Evolutionary conservation across 2,329 filamentous ascomycete genomes (phyloP), one percentile per base, ranked within the genome.

Genomic region (Ceratocystis huliohia): DNA sequence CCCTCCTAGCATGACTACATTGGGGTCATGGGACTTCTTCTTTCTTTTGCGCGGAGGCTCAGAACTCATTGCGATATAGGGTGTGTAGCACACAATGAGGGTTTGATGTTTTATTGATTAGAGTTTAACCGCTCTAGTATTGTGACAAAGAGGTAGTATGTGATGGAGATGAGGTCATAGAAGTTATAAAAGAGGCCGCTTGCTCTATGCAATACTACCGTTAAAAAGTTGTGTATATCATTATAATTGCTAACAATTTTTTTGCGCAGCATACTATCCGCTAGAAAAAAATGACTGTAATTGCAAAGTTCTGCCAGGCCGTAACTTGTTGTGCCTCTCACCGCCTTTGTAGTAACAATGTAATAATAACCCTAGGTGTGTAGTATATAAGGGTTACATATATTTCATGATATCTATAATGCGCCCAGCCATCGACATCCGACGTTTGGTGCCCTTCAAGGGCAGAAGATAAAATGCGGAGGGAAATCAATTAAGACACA

Each of bases 1-100:
- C 33, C 78, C 74, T 15, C 80, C 79, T 44, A 83, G 76, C 28
- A 73, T 79, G 66, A 83, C 69, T 4, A 78, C 72, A 62, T 78
- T 74, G 1, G 71, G 69, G 65, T 69, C 72, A 22, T 73, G 71
- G 63, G 69, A 68, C 6, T 70, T 73, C 69, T 76, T 78, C 17
- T 74, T 74, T 69, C 74, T 77, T 69, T 78, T 79, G 15, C 74
- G 66, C 2, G 74, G 72, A 50, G 70, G 73, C 22, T 68, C 61
- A 20, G 44, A 44, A 25, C 59, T 56, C 64, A 65, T 68, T n/a
- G 25, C 13, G 5, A 15, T 20, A 15, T 63, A 33, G 64, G 64
- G 3, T 20, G 50, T 57, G 46, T 22, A 25, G 22, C 10, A 41
- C 37, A 41, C 37, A 41, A 41, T 57, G n/a, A 50, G 13, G n/a